Conservation (phyloP, 2,329 filamentous ascomycete genomes). For the Fusarium ramigenum region DNA sequence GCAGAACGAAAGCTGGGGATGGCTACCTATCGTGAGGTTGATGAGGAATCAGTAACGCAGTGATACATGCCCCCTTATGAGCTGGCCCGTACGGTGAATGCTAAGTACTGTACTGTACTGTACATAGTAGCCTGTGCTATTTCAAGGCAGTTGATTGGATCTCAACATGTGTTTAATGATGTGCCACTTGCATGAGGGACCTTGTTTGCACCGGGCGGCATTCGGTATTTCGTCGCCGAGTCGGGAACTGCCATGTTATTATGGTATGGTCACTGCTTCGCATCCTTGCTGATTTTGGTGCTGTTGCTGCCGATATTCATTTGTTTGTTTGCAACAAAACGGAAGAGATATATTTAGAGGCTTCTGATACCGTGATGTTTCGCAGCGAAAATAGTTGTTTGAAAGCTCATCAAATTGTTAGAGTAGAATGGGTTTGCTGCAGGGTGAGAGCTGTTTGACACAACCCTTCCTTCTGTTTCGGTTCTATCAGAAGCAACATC, state of each 20-base stretch:
- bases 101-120: neutral
- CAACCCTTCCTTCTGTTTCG: constrained; percentile 10
- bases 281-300: constrained; percentile 8
- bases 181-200: constrained; percentile 25
- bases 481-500: constrained; percentile 3
- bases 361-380: constrained; percentile 6
- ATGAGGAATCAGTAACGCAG: neutral
- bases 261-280: neutral
- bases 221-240: constrained; percentile 33
- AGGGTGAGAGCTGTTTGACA: constrained; percentile 11
- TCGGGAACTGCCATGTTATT: constrained; percentile 15
- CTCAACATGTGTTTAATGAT: constrained; percentile 31
- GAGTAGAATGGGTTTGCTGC: neutral
- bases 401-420: neutral
- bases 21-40: neutral
- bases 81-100: constrained; percentile 1
- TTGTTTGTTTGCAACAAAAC: neutral
- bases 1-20: constrained; percentile 20
- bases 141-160: constrained; percentile 23
- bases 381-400: neutral
- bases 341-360: neutral
- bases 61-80: neutral
- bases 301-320: neutral
- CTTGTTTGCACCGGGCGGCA: constrained; percentile 17
- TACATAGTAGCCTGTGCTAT: neutral